These are phyloP conservation scores for Amylostereum areolatum DNA, from an alignment of 1,284 basidiomycete genomes.

Conservation along the genomic window DNA sequence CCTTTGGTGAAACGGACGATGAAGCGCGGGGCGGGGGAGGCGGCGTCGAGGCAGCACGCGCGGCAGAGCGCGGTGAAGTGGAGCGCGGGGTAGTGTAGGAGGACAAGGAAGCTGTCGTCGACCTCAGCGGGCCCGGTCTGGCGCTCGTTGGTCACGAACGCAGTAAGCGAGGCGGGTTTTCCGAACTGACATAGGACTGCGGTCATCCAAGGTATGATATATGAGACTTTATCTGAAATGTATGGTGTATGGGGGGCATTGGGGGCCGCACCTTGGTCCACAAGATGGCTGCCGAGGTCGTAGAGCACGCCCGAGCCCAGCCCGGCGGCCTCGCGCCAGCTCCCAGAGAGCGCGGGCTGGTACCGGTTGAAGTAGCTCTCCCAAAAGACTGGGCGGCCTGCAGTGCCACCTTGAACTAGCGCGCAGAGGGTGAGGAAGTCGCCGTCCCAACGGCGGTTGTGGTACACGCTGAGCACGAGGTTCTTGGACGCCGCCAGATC, in stretches of 20 bases:
- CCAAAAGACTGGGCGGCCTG: too few relatives aligned
- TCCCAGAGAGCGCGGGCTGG: conserved; percentile 58
- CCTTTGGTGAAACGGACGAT: conserved; percentile 65
- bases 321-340: conserved; percentile 60
- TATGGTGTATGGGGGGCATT: too few relatives aligned
- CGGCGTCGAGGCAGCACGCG: conserved; percentile 64
- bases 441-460: conserved; percentile 81
- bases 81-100: conserved; percentile 54
- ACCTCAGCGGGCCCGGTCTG: conserved; percentile 58
- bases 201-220: too few relatives aligned
- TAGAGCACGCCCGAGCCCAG: conserved; percentile 53
- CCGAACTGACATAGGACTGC: too few relatives aligned
- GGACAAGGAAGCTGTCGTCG: conserved; percentile 66
- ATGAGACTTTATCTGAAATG: too few relatives aligned
- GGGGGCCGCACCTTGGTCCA: too few relatives aligned
- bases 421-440: conserved; percentile 76
- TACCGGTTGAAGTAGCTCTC: conserved; percentile 72
- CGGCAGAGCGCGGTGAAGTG: conserved; percentile 66
- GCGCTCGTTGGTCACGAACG: conserved; percentile 63
- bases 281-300: conserved; percentile 63
- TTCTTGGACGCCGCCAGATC: conserved; percentile 59
- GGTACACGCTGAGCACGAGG: conserved; percentile 70
- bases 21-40: conserved; percentile 63
- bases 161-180: conserved; percentile 62
- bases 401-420: too few relatives aligned